Percentiles rank a stretch among this genome's conserved stretches.
Conservation (phyloP, 2,329 filamentous ascomycete genomes). For the Alternaria ethzedia region DNA sequence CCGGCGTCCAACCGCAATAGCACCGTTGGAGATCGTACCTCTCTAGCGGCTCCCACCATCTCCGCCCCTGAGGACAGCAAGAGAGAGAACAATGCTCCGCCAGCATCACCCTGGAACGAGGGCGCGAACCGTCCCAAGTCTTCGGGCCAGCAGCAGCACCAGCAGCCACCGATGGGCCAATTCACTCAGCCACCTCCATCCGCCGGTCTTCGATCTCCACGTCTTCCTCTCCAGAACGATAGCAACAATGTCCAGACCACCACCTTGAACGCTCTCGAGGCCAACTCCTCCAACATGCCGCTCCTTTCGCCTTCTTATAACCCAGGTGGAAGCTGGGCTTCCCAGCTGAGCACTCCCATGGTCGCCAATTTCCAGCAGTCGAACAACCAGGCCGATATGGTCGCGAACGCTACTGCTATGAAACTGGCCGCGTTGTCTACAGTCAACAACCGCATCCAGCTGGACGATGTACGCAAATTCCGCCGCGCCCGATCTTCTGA, state of each 20-base stretch:
- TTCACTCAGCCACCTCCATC: slow-evolving; percentile 80
- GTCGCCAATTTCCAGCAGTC: slow-evolving; percentile 76
- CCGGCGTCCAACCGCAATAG: slow-evolving; percentile 95
- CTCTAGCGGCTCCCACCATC: slow-evolving; percentile 77
- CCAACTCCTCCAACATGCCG: slow-evolving; percentile 73
- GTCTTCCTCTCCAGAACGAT: slow-evolving; percentile 70
- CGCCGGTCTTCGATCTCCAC: slow-evolving; percentile 80
- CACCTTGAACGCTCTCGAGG: slow-evolving; percentile 76
- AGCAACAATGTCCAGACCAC: slow-evolving; percentile 79
- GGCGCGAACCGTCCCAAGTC: slow-evolving; percentile 72
- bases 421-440: slow-evolving; percentile 96
- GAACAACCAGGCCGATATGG: slow-evolving; percentile 88
- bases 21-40: slow-evolving; percentile 75
- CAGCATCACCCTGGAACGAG: slow-evolving; percentile 83
- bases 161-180: slow-evolving; percentile 79
- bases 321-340: slow-evolving; percentile 93
- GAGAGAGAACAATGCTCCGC: slow-evolving; percentile 64
- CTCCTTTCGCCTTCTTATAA: slow-evolving; percentile 80
- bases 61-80: slow-evolving; percentile 71
- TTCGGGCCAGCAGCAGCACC: slow-evolving; percentile 67
- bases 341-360: slow-evolving; percentile 98
- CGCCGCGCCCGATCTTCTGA: slow-evolving; percentile 90
- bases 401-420: slow-evolving; percentile 98
- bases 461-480: slow-evolving; percentile 97
- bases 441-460: slow-evolving; percentile 95